phyloP scores from a whole-genome alignment of 2,329 filamentous ascomycete species.

The Cytospora schulzeri region DNA sequence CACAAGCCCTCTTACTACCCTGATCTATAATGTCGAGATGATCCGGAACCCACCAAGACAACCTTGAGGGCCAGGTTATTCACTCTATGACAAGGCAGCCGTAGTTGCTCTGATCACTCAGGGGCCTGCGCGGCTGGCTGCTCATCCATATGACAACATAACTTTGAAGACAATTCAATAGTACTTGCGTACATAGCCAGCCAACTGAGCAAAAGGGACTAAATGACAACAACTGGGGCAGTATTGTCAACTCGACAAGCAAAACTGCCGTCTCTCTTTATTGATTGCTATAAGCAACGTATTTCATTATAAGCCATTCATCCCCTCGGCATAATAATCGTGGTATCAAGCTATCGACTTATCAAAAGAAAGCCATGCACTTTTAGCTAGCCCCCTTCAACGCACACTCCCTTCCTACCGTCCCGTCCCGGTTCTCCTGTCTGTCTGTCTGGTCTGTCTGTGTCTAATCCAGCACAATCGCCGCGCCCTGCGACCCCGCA shows the following conservation, averaged over 20 bases:
- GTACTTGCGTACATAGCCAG: neutral
- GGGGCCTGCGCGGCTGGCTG: neutral
- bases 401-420: neutral
- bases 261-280: neutral
- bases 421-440: too few relatives aligned
- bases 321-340: constrained; percentile 6
- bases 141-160: neutral
- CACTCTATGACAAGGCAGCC: neutral
- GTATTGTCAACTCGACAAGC: neutral
- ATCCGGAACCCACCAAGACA: neutral
- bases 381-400: neutral
- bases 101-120: neutral
- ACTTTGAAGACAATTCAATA: neutral
- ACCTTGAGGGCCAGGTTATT: neutral
- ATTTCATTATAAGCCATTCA: constrained; percentile 20
- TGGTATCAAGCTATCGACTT: constrained; percentile 28
- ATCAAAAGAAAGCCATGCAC: neutral
- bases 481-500: constrained; percentile 21
- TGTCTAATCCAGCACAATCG: constrained; percentile 25
- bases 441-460: too few relatives aligned
- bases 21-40: too few relatives aligned
- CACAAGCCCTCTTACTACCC: too few relatives aligned
- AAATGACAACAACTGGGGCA: neutral
- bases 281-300: constrained; percentile 19
- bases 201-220: neutral